Percentiles rank a stretch among this genome's conserved stretches.
These are phyloP conservation scores for Populus trichocarpa DNA, from an alignment of 441 rosid genomes.

Conservation along the genomic window DNA sequence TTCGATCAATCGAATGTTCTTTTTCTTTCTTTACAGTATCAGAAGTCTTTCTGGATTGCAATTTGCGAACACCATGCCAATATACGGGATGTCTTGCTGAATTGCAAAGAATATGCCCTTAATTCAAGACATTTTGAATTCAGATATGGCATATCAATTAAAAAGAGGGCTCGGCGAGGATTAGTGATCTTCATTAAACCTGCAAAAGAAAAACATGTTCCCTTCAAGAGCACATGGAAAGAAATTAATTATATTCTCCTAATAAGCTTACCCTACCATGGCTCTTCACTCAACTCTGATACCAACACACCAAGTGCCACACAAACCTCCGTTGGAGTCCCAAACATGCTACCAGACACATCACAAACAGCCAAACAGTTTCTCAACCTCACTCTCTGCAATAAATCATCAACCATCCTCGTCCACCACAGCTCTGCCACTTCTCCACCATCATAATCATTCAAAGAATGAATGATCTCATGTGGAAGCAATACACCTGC, in stretches of 20 bases:
- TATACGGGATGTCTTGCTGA: too few relatives aligned
- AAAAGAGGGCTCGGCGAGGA: too few relatives aligned
- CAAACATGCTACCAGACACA: constrained; percentile 45
- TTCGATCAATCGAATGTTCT: too few relatives aligned
- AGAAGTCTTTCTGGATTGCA: too few relatives aligned
- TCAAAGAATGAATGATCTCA: constrained; percentile 43
- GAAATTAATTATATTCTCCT: neutral
- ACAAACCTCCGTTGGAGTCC: constrained; percentile 51
- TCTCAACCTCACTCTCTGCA: constrained; percentile 36
- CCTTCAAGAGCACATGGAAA: too few relatives aligned
- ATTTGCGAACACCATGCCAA: too few relatives aligned
- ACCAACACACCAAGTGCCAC: constrained; percentile 57
- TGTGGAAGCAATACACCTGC: constrained; percentile 73
- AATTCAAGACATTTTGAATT: too few relatives aligned
- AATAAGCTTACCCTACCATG: constrained; percentile 45
- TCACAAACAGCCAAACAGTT: constrained; percentile 55
- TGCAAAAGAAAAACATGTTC: too few relatives aligned
- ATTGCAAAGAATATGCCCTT: too few relatives aligned
- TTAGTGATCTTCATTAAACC: too few relatives aligned
- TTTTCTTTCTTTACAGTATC: too few relatives aligned
- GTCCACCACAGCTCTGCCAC: constrained; percentile 68
- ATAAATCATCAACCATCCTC: constrained; percentile 58
- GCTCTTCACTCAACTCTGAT: constrained; percentile 38
- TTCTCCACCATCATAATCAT: constrained; percentile 26
- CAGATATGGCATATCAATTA: too few relatives aligned